Evolutionary conservation across 257 asterid species (phyloP), one percentile per base, ranked within the genome.

Genomic region (Lavandula angustifolia): DNA sequence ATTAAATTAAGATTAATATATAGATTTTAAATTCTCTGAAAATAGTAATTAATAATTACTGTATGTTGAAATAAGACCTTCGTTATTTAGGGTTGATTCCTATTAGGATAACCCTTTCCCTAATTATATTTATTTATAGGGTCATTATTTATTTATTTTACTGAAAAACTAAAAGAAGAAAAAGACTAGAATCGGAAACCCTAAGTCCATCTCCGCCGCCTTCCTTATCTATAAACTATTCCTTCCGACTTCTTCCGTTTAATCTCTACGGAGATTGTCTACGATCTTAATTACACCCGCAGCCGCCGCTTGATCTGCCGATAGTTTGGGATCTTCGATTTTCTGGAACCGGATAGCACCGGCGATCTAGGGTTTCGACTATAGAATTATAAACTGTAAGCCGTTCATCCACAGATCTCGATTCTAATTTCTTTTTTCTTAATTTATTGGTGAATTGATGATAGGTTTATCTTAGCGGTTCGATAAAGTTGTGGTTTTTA

Each of bases 351-450:
- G 68, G 27, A 49, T 12, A 49, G 22, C 6, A 18, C 35, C 59
- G 27, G 17, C 59, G 59, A 63, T 49, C 68, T 63, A 48, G 49
- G 48, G 7, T 49, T 22, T 59, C 50, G 22, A 37, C 32, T 51
- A 32, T 8, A 6, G 11, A n/a, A 48, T 48, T 49, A 18, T 35
- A 9, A 48, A 35, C 27, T 63, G 38, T 48, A 49, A 32, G 41
- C 10, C 13, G 14, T 35, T 38, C 34, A 8, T 35, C 38, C 16
- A 6, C 17, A 5, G 2, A 34, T 49, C 5, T 22, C 3, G 1
- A 4, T 63, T 58, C 3, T 13, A 12, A 1, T 12, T 53, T 0
- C 17, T 29, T 29, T 44, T 14, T 46, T 3, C 4, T 1, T 3
- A 27, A 46, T 61, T 8, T 22, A 11, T 47, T 33, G 47, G 29